These are phyloP conservation scores for Metschnikowia cerradonensis DNA, from an alignment of 805 yeast genomes.

Conservation along the genomic window DNA sequence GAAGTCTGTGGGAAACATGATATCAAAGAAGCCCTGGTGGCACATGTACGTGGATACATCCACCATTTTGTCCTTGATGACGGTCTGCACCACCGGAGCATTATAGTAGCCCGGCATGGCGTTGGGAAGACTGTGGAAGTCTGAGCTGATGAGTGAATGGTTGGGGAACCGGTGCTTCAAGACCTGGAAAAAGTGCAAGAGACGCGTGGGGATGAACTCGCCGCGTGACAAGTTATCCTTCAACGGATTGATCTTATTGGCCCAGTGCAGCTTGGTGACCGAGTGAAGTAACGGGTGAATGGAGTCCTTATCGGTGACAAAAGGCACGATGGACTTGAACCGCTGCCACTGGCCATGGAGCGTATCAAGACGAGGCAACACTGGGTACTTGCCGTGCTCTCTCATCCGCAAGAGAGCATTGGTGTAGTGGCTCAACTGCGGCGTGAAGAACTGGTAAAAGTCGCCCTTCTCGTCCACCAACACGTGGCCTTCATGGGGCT, in stretches of 20 bases:
- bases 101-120: slow-evolving; percentile 52
- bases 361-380: slow-evolving; percentile 25
- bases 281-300: slow-evolving; percentile 63
- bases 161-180: slow-evolving; percentile 66
- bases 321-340: slow-evolving; percentile 28
- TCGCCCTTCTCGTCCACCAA: slow-evolving; percentile 69
- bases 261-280: slow-evolving; percentile 34
- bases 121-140: slow-evolving; percentile 52
- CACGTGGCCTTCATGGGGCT: slow-evolving; percentile 76
- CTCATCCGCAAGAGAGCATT: slow-evolving; percentile 53
- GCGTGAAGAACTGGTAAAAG: slow-evolving; percentile 66
- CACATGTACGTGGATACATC: slow-evolving; percentile 73
- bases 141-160: slow-evolving; percentile 71
- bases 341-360: slow-evolving; percentile 23
- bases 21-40: slow-evolving; percentile 83
- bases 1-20: slow-evolving; percentile 83
- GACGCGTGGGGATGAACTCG: slow-evolving; percentile 79
- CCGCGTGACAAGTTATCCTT: slow-evolving; percentile 64
- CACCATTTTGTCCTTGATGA: slow-evolving; percentile 61
- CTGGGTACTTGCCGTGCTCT: slow-evolving; percentile 40
- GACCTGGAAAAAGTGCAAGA: slow-evolving; percentile 59
- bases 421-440: slow-evolving; percentile 56
- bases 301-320: slow-evolving; percentile 24
- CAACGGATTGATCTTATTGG: slow-evolving; percentile 58
- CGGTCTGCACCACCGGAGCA: slow-evolving; percentile 79